Evolutionary conservation across 2,329 filamentous ascomycete genomes (phyloP).

Genomic region (Neofusicoccum cordaticola): DNA sequence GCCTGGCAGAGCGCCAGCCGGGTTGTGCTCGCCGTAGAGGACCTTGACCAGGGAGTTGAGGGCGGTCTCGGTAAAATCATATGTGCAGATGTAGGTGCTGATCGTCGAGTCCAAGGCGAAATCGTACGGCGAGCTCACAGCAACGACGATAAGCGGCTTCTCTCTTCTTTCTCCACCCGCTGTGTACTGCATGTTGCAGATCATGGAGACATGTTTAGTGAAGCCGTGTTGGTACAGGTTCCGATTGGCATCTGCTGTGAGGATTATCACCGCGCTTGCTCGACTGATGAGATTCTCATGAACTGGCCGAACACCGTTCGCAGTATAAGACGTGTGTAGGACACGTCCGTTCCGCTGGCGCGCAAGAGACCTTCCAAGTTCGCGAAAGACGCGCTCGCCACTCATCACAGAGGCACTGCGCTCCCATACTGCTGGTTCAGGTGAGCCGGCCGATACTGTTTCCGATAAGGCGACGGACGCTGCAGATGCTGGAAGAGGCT

Average conservation of each 20-base stretch:
- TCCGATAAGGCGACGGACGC: slow-evolving; percentile 70
- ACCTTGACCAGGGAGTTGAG: slow-evolving; percentile 80
- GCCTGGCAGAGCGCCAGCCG: slow-evolving; percentile 59
- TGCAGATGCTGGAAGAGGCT: slow-evolving; percentile 85
- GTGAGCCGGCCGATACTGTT: slow-evolving; percentile 55
- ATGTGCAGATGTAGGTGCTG: slow-evolving; percentile 90
- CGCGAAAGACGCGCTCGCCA: slow-evolving; percentile 87
- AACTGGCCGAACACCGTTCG: slow-evolving; percentile 85
- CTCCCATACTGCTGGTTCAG: slow-evolving; percentile 57
- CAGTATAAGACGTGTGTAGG: slow-evolving; percentile 91
- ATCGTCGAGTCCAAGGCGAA: slow-evolving; percentile 91
- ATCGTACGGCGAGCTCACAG: slow-evolving; percentile 93
- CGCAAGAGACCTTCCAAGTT: slow-evolving; percentile 83
- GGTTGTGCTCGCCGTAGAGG: slow-evolving; percentile 70
- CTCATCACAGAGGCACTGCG: slow-evolving; percentile 71
- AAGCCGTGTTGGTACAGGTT: slow-evolving; percentile 94
- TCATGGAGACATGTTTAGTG: slow-evolving; percentile 93
- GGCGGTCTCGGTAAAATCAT: slow-evolving; percentile 92
- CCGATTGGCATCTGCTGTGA: slow-evolving; percentile 90
- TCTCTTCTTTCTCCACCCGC: slow-evolving; percentile 68
- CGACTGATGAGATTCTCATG: slow-evolving; percentile 91
- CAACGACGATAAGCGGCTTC: slow-evolving; percentile 86
- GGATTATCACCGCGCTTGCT: slow-evolving; percentile 81
- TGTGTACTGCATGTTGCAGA: slow-evolving; percentile 76
- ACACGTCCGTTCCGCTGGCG: slow-evolving; percentile 81